These are phyloP conservation scores for Dalbergia cultrata DNA, from an alignment of 306 rosid genomes.

Conservation along the genomic window DNA sequence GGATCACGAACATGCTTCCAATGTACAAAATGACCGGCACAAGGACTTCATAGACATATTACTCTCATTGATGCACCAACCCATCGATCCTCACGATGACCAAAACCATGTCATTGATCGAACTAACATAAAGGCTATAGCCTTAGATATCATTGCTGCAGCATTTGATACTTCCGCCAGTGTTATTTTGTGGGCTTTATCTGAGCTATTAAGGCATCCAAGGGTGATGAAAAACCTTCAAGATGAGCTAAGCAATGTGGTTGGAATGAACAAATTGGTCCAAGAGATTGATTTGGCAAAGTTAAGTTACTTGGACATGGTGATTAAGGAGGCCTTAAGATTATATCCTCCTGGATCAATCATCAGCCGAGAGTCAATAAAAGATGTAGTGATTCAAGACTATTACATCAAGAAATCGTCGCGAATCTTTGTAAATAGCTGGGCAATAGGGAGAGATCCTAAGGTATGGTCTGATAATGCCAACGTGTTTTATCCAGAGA, in stretches of 20 bases:
- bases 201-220: slow-evolving; percentile 48
- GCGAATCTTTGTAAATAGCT: slow-evolving; percentile 10
- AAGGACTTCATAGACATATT: slow-evolving; percentile 31
- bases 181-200: slow-evolving; percentile 31
- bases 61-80: slow-evolving; percentile 36
- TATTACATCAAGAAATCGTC: slow-evolving; percentile 39
- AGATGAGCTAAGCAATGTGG: slow-evolving; percentile 30
- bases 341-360: slow-evolving; percentile 37
- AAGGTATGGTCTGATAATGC: slow-evolving; percentile 38
- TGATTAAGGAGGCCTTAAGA: slow-evolving; percentile 45
- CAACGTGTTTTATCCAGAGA: slow-evolving; percentile 36
- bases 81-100: slow-evolving; percentile 23
- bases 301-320: slow-evolving; percentile 45
- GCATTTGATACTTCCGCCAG: slow-evolving; percentile 27
- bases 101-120: too few species aligned
- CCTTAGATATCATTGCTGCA: slow-evolving; percentile 37
- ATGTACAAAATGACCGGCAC: neutral
- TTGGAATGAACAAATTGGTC: slow-evolving; percentile 42
- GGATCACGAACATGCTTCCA: slow-evolving; percentile 32
- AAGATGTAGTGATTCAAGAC: slow-evolving; percentile 32
- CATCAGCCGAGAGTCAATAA: slow-evolving; percentile 12
- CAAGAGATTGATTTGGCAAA: slow-evolving; percentile 44
- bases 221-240: slow-evolving; percentile 42
- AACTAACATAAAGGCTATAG: slow-evolving; percentile 45
- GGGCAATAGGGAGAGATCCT: slow-evolving; percentile 47